Base-by-base conservation (phyloP, 352 stramenopile species). In the Globisporangium abappressorium region DNA sequence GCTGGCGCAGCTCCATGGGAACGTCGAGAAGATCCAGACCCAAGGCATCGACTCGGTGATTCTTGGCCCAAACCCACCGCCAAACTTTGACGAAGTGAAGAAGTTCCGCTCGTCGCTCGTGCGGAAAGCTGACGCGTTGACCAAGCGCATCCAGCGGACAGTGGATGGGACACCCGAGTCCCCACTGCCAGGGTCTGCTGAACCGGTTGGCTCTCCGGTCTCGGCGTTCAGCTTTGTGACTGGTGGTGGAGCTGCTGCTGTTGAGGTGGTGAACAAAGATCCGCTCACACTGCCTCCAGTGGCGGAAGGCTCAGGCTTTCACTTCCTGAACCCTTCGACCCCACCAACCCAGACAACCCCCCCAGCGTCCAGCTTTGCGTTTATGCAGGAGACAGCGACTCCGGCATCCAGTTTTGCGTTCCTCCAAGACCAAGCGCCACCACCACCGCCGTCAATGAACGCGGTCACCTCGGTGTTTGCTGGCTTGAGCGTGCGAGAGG, bases 31-130 rank as follows among this genome's bases (percentile, higher is more conserved):
- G 56, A 92, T 93, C 51, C 81, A 91, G 72, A 93, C 85, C 12
- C 78, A 92, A 66, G 84, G 84, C 53, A 91, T 93, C 33, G 85
- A 93, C 57, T 74, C 84, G 2, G 84, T 93, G n/a, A 93, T 93
- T 70, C 76, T 93, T 8, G 85, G 84, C 0, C 77, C 85, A 7
- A 82, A 82, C 41, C 82, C 77, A 7, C 84, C 85, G 15, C 30
- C 79, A 26, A 92, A 93, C 65, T 85, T 81, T 36, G 85, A 92
- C 26, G 81, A 89, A 55, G 79, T 93, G 20, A 87, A 87, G 51
- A 77, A 84, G 56, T 80, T 90, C 51, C 77, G 85, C n/a, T 92
- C 78, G 46, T 81, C 81, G 30, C 74, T 93, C 2, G 85, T 93
- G 22, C 78, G 77, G 2, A 85, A 75, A 56, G 82, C 85, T 2